These are phyloP conservation scores for Pythium aquatile DNA, from an alignment of 352 stramenopile species.

Conservation along the genomic window DNA sequence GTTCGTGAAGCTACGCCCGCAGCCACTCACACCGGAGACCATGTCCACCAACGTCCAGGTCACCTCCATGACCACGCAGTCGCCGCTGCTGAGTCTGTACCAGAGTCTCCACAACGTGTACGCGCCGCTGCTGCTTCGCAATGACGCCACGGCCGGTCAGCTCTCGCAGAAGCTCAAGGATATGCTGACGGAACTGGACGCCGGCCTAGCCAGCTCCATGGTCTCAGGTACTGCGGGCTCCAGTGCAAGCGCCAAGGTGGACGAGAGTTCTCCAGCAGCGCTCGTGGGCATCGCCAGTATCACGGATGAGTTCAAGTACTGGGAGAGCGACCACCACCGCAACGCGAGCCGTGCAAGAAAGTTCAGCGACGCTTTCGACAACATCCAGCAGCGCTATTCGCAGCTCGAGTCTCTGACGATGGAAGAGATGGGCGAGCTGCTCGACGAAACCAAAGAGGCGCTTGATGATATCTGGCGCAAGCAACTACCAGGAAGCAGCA, in stretches of 20 bases:
- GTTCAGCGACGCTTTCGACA: conserved; percentile 79
- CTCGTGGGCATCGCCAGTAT: conserved; percentile 83
- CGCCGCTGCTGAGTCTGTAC: conserved; percentile 78
- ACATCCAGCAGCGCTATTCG: conserved; percentile 76
- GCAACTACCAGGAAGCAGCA: conserved; percentile 53
- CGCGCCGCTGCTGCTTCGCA: conserved; percentile 65
- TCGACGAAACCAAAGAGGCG: conserved; percentile 83
- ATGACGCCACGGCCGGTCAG: conserved; percentile 38
- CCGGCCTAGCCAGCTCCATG: conserved; percentile 48
- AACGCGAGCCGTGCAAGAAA: conserved; percentile 71
- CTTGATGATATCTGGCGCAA: conserved; percentile 90
- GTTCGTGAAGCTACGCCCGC: conserved; percentile 60
- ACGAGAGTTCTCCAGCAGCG: conserved; percentile 34
- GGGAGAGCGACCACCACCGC: conserved; percentile 58
- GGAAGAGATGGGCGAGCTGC: conserved; percentile 81
- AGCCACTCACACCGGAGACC: conserved; percentile 59
- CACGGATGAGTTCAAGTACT: conserved; percentile 88
- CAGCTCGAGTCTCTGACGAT: conserved; percentile 57
- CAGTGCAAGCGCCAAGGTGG: conserved; percentile 5
- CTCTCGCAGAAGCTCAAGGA: conserved; percentile 84
- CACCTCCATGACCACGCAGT: conserved; percentile 54
- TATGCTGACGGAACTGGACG: conserved; percentile 71
- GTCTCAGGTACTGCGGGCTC: conserved; percentile 3
- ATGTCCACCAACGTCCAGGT: conserved; percentile 75
- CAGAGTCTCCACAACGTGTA: conserved; percentile 82